Evolutionary conservation across 495 filamentous ascomycete genomes (phyloP), one percentile per base, ranked within the genome.

Genomic region (Saxophila tyrrhenica): DNA sequence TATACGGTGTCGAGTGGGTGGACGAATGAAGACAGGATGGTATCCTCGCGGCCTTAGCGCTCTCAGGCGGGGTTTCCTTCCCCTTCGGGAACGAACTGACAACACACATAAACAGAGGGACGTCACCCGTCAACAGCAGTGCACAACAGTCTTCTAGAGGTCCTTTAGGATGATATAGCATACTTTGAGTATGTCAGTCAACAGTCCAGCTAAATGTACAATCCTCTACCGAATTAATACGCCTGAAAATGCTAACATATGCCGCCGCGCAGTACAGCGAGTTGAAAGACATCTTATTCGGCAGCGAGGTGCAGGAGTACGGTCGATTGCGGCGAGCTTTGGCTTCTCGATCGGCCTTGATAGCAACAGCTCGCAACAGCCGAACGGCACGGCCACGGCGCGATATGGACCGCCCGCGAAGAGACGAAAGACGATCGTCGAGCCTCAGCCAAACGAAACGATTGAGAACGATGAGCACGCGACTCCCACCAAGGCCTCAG

Each of bases 251-350:
- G 53, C 75, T 23, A 51, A 19, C 38, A 16, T 20, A 51, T n/a
- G n/a, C n/a, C 16, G 41, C 16, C 52, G 15, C 5, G 23, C 43
- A 55, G 52, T 38, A 19, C 74, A 72, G 65, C 72, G 77, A 66
- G 68, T 77, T 63, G 75, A 79, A 67, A 72, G 75, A 62, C 68
- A 67, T 66, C 69, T 75, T 63, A 78, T 78, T 73, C 77, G 77
- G 59, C 75, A 78, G 68, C 75, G 77, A 62, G 77, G 77, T 66
- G 76, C 77, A 65, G 77, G 61, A 19, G 52, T 50, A 5, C 44
- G 55, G 16, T 43, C 62, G 23, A 45, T 65, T 19, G 43, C 51
- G 11, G 62, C 54, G 15, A 59, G 75, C 59, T 78, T 78, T 60
- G 75, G 73, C 0, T 77, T 79, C 52, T 74, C 75, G 1, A 72